Percentiles rank a stretch among this genome's conserved stretches.
Evolutionary conservation across 441 rosid species (phyloP).

Genomic region (California macrophylla): DNA sequence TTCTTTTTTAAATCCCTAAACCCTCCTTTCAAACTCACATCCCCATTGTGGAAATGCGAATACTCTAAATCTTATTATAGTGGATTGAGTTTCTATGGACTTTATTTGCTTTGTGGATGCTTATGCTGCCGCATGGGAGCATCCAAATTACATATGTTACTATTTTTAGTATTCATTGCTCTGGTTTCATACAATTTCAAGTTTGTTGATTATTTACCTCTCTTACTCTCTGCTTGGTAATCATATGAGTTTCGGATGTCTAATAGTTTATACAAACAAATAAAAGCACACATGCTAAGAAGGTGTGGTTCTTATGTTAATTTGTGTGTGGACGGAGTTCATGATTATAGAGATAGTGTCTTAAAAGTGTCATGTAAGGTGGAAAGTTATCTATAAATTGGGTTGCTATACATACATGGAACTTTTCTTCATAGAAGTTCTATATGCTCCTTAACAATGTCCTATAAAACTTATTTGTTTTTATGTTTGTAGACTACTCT

Average conservation of each 20-base stretch:
- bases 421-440: too few species aligned
- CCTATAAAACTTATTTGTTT: background rate
- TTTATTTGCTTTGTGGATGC: background rate
- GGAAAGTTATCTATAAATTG: background rate
- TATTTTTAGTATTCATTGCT: background rate
- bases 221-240: background rate
- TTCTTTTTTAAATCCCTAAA: too few species aligned
- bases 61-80: too few species aligned
- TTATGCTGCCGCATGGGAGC: background rate
- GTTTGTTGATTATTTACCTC: background rate
- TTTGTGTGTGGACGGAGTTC: background rate
- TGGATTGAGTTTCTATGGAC: too few species aligned
- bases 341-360: background rate
- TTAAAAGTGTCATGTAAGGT: background rate
- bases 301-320: background rate
- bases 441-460: background rate
- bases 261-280: background rate
- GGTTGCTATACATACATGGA: background rate
- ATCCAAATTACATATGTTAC: background rate
- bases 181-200: background rate
- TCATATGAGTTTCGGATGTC: background rate
- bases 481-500: conserved; percentile 66
- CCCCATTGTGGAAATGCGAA: too few species aligned
- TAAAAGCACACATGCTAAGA: too few species aligned
- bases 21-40: too few species aligned